These are phyloP conservation scores for Aquilaria agallochum DNA, from an alignment of 441 rosid genomes.

Conservation along the genomic window DNA sequence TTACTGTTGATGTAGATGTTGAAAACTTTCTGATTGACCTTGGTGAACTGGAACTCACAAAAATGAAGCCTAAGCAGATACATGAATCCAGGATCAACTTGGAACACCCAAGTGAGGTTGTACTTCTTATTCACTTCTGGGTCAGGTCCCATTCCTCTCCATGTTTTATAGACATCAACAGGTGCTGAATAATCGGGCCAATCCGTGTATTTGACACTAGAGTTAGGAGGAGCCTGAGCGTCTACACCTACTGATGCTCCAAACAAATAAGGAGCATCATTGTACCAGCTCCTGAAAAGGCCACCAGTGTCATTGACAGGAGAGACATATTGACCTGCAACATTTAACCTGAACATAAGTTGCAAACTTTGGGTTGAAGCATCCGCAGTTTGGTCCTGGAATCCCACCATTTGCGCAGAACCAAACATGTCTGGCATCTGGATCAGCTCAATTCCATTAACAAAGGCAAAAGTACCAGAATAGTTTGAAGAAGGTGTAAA, in stretches of 20 bases:
- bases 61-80: slow-evolving; percentile 63
- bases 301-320: slow-evolving; percentile 35
- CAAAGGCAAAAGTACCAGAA: slow-evolving; percentile 38
- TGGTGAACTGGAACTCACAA: slow-evolving; percentile 38
- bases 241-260: slow-evolving; percentile 38
- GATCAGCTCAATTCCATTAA: slow-evolving; percentile 64
- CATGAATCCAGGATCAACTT: slow-evolving; percentile 46
- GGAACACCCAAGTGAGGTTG: slow-evolving; percentile 59
- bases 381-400: slow-evolving; percentile 23
- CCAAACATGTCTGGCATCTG: slow-evolving; percentile 41
- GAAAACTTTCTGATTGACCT: slow-evolving; percentile 48
- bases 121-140: slow-evolving; percentile 25
- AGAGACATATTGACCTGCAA: slow-evolving; percentile 42
- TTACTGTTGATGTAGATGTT: slow-evolving; percentile 43
- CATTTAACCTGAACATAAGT: slow-evolving; percentile 54
- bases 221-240: slow-evolving; percentile 6
- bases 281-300: slow-evolving; percentile 48
- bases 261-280: slow-evolving; percentile 38
- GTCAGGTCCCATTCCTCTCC: slow-evolving; percentile 33
- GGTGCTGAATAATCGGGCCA: slow-evolving; percentile 47
- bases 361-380: slow-evolving; percentile 24
- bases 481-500: slow-evolving; percentile 38
- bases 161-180: slow-evolving; percentile 36
- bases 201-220: slow-evolving; percentile 18
- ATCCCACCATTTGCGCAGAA: slow-evolving; percentile 34